Conservation (phyloP, 2,329 filamentous ascomycete genomes). For the Scedosporium boydii region DNA sequence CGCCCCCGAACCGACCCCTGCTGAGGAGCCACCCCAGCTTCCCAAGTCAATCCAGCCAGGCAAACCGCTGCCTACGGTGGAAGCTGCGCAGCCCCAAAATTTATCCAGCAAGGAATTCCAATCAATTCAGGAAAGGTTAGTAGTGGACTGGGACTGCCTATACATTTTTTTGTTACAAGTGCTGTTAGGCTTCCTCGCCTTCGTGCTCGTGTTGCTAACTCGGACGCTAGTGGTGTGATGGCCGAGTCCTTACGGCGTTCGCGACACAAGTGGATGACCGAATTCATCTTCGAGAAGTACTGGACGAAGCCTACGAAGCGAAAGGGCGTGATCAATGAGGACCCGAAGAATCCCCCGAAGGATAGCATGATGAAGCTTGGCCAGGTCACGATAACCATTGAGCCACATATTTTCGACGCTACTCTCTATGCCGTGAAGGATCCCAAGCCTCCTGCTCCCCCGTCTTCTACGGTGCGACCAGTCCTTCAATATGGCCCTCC, state of each 20-base stretch:
- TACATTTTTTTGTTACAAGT: neutral
- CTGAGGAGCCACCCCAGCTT: conserved; percentile 32
- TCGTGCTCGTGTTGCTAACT: conserved; percentile 12
- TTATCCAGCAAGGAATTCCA: conserved; percentile 60
- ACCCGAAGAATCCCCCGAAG: conserved; percentile 57
- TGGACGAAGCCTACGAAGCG: conserved; percentile 65
- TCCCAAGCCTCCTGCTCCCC: conserved; percentile 14
- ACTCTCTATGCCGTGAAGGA: conserved; percentile 65
- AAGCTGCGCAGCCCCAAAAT: conserved; percentile 54
- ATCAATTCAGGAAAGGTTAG: conserved; percentile 60
- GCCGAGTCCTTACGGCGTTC: conserved; percentile 65
- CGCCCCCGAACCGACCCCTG: conserved; percentile 24
- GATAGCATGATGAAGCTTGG: conserved; percentile 67
- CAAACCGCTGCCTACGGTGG: conserved; percentile 62
- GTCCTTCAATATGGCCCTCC: conserved; percentile 58
- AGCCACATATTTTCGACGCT: conserved; percentile 72
- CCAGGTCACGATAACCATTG: conserved; percentile 63
- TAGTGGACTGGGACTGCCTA: neutral
- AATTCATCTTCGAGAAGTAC: conserved; percentile 67
- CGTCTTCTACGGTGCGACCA: conserved; percentile 32
- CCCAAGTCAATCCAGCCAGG: conserved; percentile 55
- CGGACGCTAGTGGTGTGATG: conserved; percentile 54
- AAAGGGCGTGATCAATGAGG: conserved; percentile 54
- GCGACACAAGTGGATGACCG: conserved; percentile 61
- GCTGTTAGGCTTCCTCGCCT: neutral